These are phyloP conservation scores for Neurospora cerealis DNA, from an alignment of 495 filamentous ascomycete genomes.

Conservation along the genomic window DNA sequence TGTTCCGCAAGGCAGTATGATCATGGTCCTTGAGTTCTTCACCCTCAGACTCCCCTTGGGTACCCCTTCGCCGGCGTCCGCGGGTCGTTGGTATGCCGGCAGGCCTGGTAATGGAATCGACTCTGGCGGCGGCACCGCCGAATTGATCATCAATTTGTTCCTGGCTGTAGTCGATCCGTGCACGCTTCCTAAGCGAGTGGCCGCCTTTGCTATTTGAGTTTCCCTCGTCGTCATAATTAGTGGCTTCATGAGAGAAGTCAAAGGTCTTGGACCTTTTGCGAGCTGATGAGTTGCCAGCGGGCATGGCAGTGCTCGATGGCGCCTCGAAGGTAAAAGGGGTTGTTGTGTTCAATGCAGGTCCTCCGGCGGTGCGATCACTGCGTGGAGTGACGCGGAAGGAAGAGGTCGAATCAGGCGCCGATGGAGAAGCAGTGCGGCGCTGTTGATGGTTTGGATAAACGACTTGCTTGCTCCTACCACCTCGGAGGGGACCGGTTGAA, in stretches of 20 bases:
- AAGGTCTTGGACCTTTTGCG: conserved; percentile 29
- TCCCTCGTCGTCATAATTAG: conserved; percentile 25
- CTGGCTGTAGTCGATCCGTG: conserved; percentile 37
- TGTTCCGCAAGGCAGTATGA: conserved; percentile 8
- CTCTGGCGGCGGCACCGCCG: neutral
- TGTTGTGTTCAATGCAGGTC: neutral
- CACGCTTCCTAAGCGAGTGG: conserved; percentile 37
- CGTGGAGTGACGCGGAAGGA: conserved; percentile 8
- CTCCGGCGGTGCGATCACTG: conserved; percentile 14
- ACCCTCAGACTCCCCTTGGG: conserved; percentile 13
- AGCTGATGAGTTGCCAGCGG: conserved; percentile 3
- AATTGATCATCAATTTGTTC: conserved; percentile 30
- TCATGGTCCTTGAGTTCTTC: conserved; percentile 17
- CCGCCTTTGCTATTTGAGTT: conserved; percentile 27
- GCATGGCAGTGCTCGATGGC: conserved; percentile 20
- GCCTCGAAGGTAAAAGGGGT: conserved; percentile 19
- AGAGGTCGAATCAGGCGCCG: conserved; percentile 1
- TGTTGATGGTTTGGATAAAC: neutral
- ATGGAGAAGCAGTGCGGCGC: conserved; percentile 11
- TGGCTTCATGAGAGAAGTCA: conserved; percentile 17
- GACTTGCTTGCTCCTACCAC: conserved; percentile 5
- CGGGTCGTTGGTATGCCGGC: conserved; percentile 13
- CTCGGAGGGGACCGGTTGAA: conserved; percentile 9
- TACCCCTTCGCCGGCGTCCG: conserved; percentile 21
- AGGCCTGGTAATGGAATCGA: conserved; percentile 10